A percentile compares a stretch with the other conserved stretches of the same genome.
Evolutionary conservation across 2,329 filamentous ascomycete species (phyloP).

Genomic region (Daldinia sp.): DNA sequence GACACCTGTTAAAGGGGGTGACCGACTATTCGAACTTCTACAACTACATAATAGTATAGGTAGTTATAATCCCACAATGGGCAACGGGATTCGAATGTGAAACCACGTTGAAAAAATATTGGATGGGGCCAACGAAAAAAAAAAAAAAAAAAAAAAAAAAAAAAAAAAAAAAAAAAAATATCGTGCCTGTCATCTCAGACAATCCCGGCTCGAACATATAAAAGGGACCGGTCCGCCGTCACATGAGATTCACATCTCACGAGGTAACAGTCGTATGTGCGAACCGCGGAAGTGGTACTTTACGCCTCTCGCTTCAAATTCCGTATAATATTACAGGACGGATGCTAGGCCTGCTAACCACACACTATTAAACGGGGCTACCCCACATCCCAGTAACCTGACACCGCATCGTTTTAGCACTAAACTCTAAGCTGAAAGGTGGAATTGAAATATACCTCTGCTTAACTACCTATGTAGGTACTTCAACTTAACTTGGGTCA

Average conservation of each 20-base stretch:
- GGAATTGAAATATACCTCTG: no score
- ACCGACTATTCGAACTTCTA: background rate
- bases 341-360: background rate
- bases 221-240: background rate
- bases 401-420: background rate
- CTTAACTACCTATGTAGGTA: no score
- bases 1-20: background rate
- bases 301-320: background rate
- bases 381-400: slow-evolving; percentile 4
- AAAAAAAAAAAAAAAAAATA: background rate
- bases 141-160: background rate
- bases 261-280: background rate
- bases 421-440: background rate
- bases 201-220: slow-evolving; percentile 2
- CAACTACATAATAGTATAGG: background rate
- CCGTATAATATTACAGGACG: slow-evolving; percentile 3
- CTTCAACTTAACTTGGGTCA: background rate
- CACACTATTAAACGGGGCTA: background rate
- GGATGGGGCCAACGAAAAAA: background rate
- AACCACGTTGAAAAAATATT: background rate
- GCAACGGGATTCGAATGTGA: slow-evolving; percentile 7
- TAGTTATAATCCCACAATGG: background rate
- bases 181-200: slow-evolving; percentile 1
- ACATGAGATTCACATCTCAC: background rate
- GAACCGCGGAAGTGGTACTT: background rate